These are phyloP conservation scores for Exserohilum rostratum DNA, from an alignment of 2,329 filamentous ascomycete species.

Conservation along the genomic window DNA sequence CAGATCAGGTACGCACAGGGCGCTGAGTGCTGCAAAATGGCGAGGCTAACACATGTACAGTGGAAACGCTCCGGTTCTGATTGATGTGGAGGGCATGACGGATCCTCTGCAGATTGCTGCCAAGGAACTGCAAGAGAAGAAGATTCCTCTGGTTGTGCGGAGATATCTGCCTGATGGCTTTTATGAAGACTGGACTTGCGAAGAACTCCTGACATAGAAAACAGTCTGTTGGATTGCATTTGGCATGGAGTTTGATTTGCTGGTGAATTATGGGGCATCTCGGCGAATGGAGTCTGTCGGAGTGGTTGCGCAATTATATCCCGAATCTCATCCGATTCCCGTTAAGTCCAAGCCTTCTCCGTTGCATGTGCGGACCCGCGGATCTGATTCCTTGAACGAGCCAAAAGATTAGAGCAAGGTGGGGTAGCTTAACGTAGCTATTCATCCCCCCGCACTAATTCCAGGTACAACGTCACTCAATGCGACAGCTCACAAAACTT, in stretches of 20 bases:
- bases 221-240: constrained; percentile 37
- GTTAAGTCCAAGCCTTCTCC: constrained; percentile 33
- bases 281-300: constrained; percentile 43
- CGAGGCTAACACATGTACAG: constrained; percentile 55
- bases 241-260: constrained; percentile 41
- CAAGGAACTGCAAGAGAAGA: constrained; percentile 97
- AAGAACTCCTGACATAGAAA: constrained; percentile 72
- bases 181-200: constrained; percentile 99
- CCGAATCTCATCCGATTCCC: constrained; percentile 45
- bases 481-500: constrained; percentile 33
- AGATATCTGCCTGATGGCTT: constrained; percentile 96
- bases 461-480: constrained; percentile 40
- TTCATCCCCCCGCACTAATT: constrained; percentile 39
- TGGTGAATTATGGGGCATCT: constrained; percentile 36
- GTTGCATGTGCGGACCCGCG: constrained; percentile 39
- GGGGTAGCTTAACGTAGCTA: constrained; percentile 38
- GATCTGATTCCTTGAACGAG: constrained; percentile 33
- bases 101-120: constrained; percentile 97
- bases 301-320: constrained; percentile 32
- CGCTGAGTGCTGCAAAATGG: neutral
- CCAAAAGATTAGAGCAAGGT: constrained; percentile 38
- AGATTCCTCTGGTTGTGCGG: constrained; percentile 93
- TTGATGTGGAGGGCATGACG: constrained; percentile 96
- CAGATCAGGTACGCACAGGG: constrained; percentile 79
- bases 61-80: constrained; percentile 96